phyloP scores from a whole-genome alignment of 108 stramenopile species.

The Cyclotella baltica region DNA sequence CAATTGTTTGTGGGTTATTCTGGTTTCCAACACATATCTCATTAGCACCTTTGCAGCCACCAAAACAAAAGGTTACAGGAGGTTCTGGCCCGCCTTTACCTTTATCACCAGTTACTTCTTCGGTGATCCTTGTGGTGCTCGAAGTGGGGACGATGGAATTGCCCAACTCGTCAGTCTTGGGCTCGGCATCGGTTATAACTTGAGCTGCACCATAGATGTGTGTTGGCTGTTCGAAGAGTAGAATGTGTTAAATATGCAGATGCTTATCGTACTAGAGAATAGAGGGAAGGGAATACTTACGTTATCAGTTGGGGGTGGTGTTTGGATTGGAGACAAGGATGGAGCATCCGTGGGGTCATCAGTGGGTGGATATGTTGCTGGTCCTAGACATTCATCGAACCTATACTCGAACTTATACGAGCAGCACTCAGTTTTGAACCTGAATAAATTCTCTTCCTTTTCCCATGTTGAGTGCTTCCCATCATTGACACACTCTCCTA shows the following conservation, averaged over 20 bases:
- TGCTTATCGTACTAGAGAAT: too few relatives aligned
- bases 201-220: constrained; percentile 34
- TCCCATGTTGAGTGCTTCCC: constrained; percentile 47
- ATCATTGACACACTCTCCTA: constrained; percentile 39
- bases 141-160: constrained; percentile 19
- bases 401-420: constrained; percentile 42
- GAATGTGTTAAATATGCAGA: not conserved
- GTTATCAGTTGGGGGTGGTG: constrained; percentile 1
- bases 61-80: constrained; percentile 41
- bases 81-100: constrained; percentile 15
- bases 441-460: constrained; percentile 41
- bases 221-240: constrained; percentile 4
- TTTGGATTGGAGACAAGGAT: constrained; percentile 11
- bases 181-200: constrained; percentile 7
- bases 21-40: constrained; percentile 52
- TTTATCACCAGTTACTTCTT: constrained; percentile 13
- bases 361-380: constrained; percentile 25
- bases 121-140: constrained; percentile 10
- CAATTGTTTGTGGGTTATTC: constrained; percentile 49
- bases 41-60: constrained; percentile 36
- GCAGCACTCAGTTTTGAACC: constrained; percentile 51
- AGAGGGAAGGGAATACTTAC: not conserved
- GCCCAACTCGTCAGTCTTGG: not conserved
- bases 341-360: constrained; percentile 16
- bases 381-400: constrained; percentile 42